Base-by-base conservation (phyloP, 176 grass and related monocot genomes). In the Zoysia japonica region DNA sequence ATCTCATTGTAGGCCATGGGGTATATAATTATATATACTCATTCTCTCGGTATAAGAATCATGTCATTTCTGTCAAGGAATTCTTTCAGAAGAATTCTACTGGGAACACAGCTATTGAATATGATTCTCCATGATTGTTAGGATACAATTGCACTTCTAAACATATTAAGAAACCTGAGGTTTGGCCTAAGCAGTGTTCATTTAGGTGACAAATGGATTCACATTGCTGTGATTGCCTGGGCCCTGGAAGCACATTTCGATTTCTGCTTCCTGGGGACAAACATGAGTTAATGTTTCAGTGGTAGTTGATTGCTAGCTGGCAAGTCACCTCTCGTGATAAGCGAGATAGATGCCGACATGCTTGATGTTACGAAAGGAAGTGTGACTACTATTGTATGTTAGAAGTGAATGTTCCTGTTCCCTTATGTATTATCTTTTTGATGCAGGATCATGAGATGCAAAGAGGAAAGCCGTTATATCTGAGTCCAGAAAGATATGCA, bases 391-490 rank as follows among this genome's bases (percentile, higher is more conserved):
- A 9, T 51, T 19, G 15, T 74, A 41, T 47, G 7, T 16, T 54
- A 38, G 47, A 76, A 68, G 39, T 53, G 14, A 65, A 6, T 79
- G 39, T 79, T 60, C 11, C 38, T 28, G 14, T 65, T 78, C 15
- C 19, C 68, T 75, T 84, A 77, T 66, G 19, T 78, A 6, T 65
- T 66, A 47, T 19, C 67, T 49, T 76, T 67, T 82, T 28, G 39
- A 59, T 83, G 68, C 79, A 99, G 96, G 96, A 99, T 89, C 90
- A 91, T 84, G 90, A 93, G 43, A 93, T 99, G 88, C 38, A 79
- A 6, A 88, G 96, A 91, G 96, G 96, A 74, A 99, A 92, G 54
- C 96, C 92, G 61, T 89, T 99, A 65, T 96, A 96, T 91, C 76
- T 99, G 45, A 99, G 87, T 49, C 88, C 95, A 86, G 92, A 99